Evolutionary conservation across 2,329 filamentous ascomycete species (phyloP).

Genomic region (Penicillium aurantiogriseum): DNA sequence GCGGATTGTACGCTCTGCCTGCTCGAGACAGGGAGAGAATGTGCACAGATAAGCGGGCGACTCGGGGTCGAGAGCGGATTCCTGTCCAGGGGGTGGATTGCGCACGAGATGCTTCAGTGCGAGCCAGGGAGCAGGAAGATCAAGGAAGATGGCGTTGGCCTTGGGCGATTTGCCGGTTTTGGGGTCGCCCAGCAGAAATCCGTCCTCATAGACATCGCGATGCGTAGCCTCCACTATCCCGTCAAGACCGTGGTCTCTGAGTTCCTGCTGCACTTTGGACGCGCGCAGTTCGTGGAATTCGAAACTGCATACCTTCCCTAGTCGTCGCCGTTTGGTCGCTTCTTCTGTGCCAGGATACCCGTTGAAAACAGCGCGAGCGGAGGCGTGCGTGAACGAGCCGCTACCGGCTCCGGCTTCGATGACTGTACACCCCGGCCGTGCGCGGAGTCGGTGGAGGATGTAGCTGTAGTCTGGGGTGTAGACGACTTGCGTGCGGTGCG

Average conservation of each 20-base stretch:
- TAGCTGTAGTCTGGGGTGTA: constrained; percentile 56
- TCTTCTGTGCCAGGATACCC: constrained; percentile 38
- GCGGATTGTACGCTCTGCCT: constrained; percentile 83
- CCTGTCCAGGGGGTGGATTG: constrained; percentile 29
- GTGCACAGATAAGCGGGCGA: constrained; percentile 78
- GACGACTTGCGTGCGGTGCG: constrained; percentile 53
- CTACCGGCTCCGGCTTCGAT: constrained; percentile 55
- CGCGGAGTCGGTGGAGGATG: constrained; percentile 50
- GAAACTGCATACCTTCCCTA: constrained; percentile 51
- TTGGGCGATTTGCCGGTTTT: constrained; percentile 41
- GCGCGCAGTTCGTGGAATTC: constrained; percentile 51
- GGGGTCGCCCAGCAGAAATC: constrained; percentile 42
- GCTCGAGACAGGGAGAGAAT: constrained; percentile 96
- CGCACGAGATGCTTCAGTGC: constrained; percentile 49
- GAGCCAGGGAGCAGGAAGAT: constrained; percentile 52
- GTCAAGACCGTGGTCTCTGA: constrained; percentile 45
- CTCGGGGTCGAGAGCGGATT: constrained; percentile 66
- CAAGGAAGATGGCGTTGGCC: constrained; percentile 50
- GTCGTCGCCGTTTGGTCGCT: constrained; percentile 26
- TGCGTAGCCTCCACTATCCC: constrained; percentile 47
- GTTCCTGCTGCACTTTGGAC: constrained; percentile 43
- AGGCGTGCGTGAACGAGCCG: constrained; percentile 53
- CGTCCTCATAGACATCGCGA: constrained; percentile 51
- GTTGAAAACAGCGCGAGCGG: constrained; percentile 50
- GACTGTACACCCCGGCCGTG: constrained; percentile 45